phyloP scores from a whole-genome alignment of 805 yeast species.

The Myxozyma nipponensis region DNA sequence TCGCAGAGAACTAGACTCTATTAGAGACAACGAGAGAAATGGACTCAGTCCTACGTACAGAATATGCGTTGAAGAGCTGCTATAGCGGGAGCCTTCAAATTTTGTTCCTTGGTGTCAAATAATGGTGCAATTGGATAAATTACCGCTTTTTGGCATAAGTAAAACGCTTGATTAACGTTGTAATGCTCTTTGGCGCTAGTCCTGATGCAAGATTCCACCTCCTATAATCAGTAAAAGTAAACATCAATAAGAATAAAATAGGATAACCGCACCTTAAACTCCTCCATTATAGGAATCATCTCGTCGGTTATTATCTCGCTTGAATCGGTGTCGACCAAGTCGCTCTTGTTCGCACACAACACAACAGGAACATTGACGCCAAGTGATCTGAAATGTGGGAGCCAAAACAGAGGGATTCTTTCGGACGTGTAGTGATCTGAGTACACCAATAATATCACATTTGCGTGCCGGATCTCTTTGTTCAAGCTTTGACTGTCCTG shows the following conservation, averaged over 20 bases:
- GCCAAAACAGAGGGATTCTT: constrained; percentile 88
- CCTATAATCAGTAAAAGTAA: constrained; percentile 35
- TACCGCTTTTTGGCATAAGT: constrained; percentile 88
- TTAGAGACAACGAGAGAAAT: too few relatives aligned
- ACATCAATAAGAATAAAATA: too few relatives aligned
- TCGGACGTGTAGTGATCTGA: constrained; percentile 94
- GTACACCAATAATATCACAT: constrained; percentile 91
- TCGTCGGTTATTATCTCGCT: constrained; percentile 63
- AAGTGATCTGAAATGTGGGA: constrained; percentile 84
- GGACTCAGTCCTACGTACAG: constrained; percentile 26
- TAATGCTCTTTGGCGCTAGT: constrained; percentile 80
- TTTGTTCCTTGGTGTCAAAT: constrained; percentile 86
- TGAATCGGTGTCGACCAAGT: constrained; percentile 44
- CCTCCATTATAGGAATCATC: constrained; percentile 77
- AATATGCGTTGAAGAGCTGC: constrained; percentile 78
- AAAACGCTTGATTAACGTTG: constrained; percentile 87
- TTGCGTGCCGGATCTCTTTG: constrained; percentile 74
- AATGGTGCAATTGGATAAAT: constrained; percentile 90
- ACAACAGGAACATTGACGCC: constrained; percentile 95
- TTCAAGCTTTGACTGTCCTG: constrained; percentile 60
- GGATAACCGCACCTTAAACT: constrained; percentile 53
- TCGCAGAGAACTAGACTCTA: constrained; percentile 62
- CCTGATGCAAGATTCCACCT: constrained; percentile 85
- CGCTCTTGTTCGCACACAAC: constrained; percentile 79
- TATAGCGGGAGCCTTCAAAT: constrained; percentile 69